Conservation (phyloP, 164 flowering plant genomes). For the Aristolochia californica region DNA sequence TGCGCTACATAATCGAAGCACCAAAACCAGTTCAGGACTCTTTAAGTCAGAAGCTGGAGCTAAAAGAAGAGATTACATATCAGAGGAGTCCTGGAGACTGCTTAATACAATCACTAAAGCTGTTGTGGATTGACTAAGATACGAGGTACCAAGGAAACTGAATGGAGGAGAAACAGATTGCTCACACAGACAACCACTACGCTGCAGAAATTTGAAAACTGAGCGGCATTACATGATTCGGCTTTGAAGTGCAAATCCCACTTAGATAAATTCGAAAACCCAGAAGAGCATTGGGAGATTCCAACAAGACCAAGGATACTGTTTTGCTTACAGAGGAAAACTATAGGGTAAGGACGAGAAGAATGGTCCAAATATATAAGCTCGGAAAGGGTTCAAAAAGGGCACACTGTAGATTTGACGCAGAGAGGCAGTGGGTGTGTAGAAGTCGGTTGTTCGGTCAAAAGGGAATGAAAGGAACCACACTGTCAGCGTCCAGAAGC, state of each 20-base stretch:
- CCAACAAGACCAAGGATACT: conserved; percentile 1
- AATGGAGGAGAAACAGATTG: not conserved
- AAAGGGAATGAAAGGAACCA: conserved; percentile 14
- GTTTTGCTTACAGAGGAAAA: not conserved
- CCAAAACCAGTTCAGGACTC: no score
- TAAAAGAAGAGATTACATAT: not conserved
- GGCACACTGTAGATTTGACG: conserved; percentile 21
- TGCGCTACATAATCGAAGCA: not conserved
- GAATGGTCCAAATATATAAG: conserved; percentile 26
- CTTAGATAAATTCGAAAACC: not conserved
- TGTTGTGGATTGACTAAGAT: not conserved
- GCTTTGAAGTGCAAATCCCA: conserved; percentile 3
- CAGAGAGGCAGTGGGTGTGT: conserved; percentile 14
- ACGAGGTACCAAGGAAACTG: not conserved
- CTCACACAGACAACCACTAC: no score
- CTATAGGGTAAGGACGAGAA: conserved; percentile 5
- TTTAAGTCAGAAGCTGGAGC: not conserved
- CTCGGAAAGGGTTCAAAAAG: conserved; percentile 12
- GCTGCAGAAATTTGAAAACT: not conserved
- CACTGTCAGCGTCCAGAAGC: conserved; percentile 17
- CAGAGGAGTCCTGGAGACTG: no score
- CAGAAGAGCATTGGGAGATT: not conserved
- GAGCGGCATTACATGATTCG: conserved; percentile 2
- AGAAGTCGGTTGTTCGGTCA: conserved; percentile 10
- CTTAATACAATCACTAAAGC: no score